These are phyloP conservation scores for Nyssa sinensis DNA, from an alignment of 148 eudicot genomes.

Conservation along the genomic window DNA sequence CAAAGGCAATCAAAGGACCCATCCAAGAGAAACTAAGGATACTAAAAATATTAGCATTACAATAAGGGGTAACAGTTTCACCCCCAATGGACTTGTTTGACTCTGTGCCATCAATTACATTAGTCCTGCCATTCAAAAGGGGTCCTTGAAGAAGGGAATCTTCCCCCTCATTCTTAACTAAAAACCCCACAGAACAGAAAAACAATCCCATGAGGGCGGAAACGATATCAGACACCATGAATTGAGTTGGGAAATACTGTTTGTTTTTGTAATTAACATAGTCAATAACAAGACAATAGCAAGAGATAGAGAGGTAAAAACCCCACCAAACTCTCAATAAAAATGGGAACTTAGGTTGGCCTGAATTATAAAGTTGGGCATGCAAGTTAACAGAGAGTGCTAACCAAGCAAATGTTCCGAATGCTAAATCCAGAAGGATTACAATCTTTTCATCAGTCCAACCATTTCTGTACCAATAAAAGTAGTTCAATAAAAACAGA, in stretches of 20 bases:
- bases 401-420: conserved; percentile 43
- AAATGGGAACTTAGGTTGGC: conserved; percentile 40
- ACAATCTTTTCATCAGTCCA: conserved; percentile 48
- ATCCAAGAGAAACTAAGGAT: conserved; percentile 37
- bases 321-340: conserved; percentile 61
- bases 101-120: not conserved
- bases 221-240: conserved; percentile 28
- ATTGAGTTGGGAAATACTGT: conserved; percentile 8
- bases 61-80: conserved; percentile 28
- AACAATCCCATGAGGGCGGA: conserved; percentile 29
- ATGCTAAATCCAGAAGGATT: conserved; percentile 42
- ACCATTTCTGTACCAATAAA: conserved; percentile 55
- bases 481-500: conserved; percentile 37
- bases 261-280: not conserved
- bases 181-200: conserved; percentile 24
- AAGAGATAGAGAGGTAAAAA: conserved; percentile 36
- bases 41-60: conserved; percentile 30
- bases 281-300: conserved; percentile 41
- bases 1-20: conserved; percentile 28
- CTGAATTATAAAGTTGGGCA: conserved; percentile 22
- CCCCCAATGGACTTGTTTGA: conserved; percentile 5
- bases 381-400: conserved; percentile 41
- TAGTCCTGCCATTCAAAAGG: conserved; percentile 25
- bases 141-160: conserved; percentile 23
- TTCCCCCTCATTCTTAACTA: conserved; percentile 18